Evolutionary conservation across 345 rosid genomes (phyloP).

Genomic region (Xanthoceras sorbifolium): DNA sequence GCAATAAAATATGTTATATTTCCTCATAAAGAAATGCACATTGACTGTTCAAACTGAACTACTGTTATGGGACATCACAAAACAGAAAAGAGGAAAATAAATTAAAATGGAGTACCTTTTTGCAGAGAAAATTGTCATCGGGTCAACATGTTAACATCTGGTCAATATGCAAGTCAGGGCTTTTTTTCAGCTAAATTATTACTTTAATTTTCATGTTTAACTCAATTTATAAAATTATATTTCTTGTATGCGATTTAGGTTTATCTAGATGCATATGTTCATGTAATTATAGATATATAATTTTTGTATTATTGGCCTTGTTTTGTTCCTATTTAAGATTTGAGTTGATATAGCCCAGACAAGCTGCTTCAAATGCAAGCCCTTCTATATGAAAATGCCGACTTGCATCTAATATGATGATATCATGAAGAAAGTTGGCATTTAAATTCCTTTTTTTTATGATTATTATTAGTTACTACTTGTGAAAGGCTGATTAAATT

Average conservation of each 20-base stretch:
- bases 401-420: not conserved
- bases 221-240: not conserved
- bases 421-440: too few species aligned
- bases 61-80: not conserved
- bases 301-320: not conserved
- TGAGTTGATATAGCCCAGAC: not conserved
- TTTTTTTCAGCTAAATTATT: not conserved
- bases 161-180: not conserved
- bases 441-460: not conserved
- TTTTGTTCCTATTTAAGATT: not conserved
- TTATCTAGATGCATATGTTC: not conserved
- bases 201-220: not conserved
- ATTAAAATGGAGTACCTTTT: not conserved
- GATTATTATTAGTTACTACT: not conserved
- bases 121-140: not conserved
- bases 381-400: not conserved
- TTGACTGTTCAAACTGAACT: not conserved
- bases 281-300: not conserved
- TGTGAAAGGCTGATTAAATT: slow-evolving; percentile 15
- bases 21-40: not conserved
- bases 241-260: not conserved
- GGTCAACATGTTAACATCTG: not conserved
- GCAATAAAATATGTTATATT: not conserved
- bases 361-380: not conserved
- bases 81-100: not conserved